phyloP scores from a whole-genome alignment of 306 rosid species.

The Herpetospermum pedunculosum region DNA sequence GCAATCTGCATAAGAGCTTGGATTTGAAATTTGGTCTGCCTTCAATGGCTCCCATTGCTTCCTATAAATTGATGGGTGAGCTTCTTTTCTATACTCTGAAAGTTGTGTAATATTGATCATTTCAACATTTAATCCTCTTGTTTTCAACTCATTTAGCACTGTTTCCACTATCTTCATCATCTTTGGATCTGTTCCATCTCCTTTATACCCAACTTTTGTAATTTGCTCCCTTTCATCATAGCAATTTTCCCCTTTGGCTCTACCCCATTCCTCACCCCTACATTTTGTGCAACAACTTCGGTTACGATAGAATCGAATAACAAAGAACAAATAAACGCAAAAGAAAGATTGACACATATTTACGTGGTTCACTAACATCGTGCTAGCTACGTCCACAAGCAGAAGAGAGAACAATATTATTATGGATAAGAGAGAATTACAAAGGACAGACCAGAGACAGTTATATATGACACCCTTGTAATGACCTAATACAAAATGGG shows the following conservation, averaged over 20 bases:
- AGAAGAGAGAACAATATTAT: no score
- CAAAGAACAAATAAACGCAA: no score
- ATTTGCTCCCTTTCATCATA: slow-evolving; percentile 42
- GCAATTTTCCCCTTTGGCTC: slow-evolving; percentile 37
- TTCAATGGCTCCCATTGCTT: slow-evolving; percentile 71
- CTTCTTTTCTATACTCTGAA: slow-evolving; percentile 79
- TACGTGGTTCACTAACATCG: no score
- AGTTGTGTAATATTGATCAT: slow-evolving; percentile 69
- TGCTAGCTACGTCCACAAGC: no score
- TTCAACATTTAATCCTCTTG: slow-evolving; percentile 48
- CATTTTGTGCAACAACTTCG: background rate
- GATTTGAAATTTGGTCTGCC: slow-evolving; percentile 33
- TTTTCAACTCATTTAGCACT: slow-evolving; percentile 33
- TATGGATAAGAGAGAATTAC: no score
- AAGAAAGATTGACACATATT: no score
- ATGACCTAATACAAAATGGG: no score
- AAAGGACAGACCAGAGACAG: no score
- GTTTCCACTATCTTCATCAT: slow-evolving; percentile 61
- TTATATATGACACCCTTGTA: no score
- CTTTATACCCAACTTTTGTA: slow-evolving; percentile 39
- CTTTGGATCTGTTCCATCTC: slow-evolving; percentile 43
- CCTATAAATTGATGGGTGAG: slow-evolving; percentile 64
- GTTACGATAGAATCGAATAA: no score
- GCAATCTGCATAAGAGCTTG: slow-evolving; percentile 70
- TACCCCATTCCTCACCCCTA: slow-evolving; percentile 84